Conservation (phyloP, 2,329 filamentous ascomycete genomes). For the Penicillium hordei region DNA sequence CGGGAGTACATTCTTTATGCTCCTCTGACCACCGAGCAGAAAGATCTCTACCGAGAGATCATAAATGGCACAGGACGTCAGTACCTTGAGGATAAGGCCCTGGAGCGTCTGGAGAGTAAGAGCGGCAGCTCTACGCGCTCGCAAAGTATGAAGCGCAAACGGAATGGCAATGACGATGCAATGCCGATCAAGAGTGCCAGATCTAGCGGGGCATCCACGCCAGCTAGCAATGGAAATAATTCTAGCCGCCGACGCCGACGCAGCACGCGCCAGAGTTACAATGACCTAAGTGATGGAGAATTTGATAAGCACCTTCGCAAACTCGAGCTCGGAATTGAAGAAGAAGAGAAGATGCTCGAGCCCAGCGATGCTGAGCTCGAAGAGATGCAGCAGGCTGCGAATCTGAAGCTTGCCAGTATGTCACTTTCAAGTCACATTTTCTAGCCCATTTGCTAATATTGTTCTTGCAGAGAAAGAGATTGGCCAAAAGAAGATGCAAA, state of each 20-base stretch:
- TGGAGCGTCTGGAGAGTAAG: constrained; percentile 48
- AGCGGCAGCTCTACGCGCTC: constrained; percentile 39
- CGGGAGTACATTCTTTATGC: constrained; percentile 94
- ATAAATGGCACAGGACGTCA: constrained; percentile 68
- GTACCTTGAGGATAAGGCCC: constrained; percentile 53
- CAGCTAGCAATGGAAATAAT: constrained; percentile 51
- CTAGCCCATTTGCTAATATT: constrained; percentile 30
- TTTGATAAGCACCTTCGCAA: constrained; percentile 70
- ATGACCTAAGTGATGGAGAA: constrained; percentile 74
- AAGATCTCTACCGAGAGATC: constrained; percentile 84
- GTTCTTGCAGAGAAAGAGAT: constrained; percentile 69
- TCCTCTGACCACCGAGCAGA: constrained; percentile 85
- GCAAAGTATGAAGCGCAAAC: constrained; percentile 59
- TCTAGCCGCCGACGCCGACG: constrained; percentile 55
- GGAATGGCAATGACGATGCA: constrained; percentile 42
- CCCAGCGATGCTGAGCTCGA: constrained; percentile 53
- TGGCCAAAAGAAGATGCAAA: constrained; percentile 86
- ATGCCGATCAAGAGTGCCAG: constrained; percentile 70
- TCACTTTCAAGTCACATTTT: constrained; percentile 14
- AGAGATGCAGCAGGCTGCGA: constrained; percentile 65
- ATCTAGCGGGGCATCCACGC: constrained; percentile 73
- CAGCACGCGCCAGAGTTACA: constrained; percentile 55
- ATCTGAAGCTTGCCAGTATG: constrained; percentile 73
- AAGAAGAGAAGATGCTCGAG: constrained; percentile 58
- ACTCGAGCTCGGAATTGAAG: constrained; percentile 56